Evolutionary conservation across 495 filamentous ascomycete genomes (phyloP), one percentile per base, ranked within the genome.

Genomic region (Aspergillus sclerotioniger): DNA sequence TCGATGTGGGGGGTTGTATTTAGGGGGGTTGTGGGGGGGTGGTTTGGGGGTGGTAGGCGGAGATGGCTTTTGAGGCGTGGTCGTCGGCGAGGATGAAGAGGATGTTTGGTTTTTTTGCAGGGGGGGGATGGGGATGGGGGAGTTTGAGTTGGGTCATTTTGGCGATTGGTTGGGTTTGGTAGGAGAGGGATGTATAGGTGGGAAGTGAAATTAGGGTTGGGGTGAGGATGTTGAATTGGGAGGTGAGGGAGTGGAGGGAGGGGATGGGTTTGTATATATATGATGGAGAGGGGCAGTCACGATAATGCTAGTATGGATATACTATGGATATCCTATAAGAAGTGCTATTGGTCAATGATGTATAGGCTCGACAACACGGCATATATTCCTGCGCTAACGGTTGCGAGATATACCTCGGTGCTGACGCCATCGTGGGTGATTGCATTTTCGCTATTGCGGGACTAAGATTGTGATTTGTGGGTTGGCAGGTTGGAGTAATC

Each of bases 41-140:
- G n/a, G n/a, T n/a, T n/a, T n/a, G 73, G 16, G 70, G 70, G 52
- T 77, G 75, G 58, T 62, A 68, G 20, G 64, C 65, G 2, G 25
- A 25, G 48, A 77, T 78, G 1, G 75, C 61, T 58, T 78, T 77
- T 7, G 70, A 62, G 55, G 75, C 75, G 69, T 78, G 75, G 63
- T 78, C 75, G 64, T 78, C 75, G 9, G 75, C 75, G 71, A 78
- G 73, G 62, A 77, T 75, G 62, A 78, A 78, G 56, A 78, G 44
- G 52, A 78, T 74, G 48, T 78, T 78, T 10, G 75, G 75, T 32
- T 29, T 17, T 48, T 1, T 28, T 48, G 45, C 5, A n/a, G 6
- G 37, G 37, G n/a, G 2, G 37, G 9, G 8, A 41, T 41, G 13
- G 9, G 15, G 37, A 13, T n/a, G 37, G 37, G 3, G 3, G 35